Evolutionary conservation across 768 basidiomycete species (phyloP), one percentile per base, ranked within the genome.

Genomic region (Nidularia sp.): DNA sequence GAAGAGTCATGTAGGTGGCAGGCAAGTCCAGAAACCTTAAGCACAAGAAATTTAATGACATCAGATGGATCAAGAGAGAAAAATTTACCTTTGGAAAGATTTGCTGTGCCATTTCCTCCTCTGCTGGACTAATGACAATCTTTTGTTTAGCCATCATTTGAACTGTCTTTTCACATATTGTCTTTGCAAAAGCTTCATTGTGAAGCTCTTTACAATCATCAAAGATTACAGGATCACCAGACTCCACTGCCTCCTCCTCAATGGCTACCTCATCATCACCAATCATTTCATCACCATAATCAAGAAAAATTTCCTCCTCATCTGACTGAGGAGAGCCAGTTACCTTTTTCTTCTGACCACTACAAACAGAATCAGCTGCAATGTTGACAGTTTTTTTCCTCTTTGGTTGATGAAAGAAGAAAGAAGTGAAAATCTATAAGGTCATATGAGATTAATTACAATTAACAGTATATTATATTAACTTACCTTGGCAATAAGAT

Each of bases 401-500:
- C 48, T 57, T 59, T 0, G 52, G 57, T 36, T 58, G 56, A 39
- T 59, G 55, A 52, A 59, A 63, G 41, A 68, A 65, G 47, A 61
- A 62, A n/a, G 62, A 61, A 22, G 63, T 53, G 52, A 64, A 62
- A 10, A 55, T 55, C 62, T 65, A 45, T 18, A 25, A 9, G 22
- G 36, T 12, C 53, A 49, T 18, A 31, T 45, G 1, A 25, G 8
- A 46, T 51, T 50, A 49, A 22, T 39, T 50, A 53, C 25, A 44
- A 33, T 9, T 41, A 6, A n/a, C 18, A 35, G 15, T 48, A 6
- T 41, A 25, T 33, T 18, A 43, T 43, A n/a, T 45, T 47, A 18
- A 18, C 12, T 57, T 50, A 67, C 68, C 60, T 70, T 68, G 6
- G 65, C 67, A 52, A 68, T 60, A 1, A 71, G 54, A 55, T 70